Conservation (phyloP, 768 basidiomycete genomes). For the Phylloporus arenicola region DNA sequence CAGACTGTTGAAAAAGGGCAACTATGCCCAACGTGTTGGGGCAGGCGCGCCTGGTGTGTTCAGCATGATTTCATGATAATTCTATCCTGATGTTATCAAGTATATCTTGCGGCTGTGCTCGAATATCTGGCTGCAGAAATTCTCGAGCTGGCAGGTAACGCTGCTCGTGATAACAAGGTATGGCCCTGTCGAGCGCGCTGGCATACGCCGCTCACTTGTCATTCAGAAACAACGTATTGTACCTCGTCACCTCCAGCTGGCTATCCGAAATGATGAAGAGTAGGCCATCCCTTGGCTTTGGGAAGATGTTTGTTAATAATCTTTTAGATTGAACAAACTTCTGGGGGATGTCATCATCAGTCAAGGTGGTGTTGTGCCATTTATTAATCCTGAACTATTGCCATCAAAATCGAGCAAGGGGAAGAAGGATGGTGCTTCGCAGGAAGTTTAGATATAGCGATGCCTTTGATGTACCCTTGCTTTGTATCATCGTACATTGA, state of each 20-base stretch:
- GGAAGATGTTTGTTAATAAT: background rate
- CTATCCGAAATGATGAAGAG: slow-evolving; percentile 75
- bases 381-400: slow-evolving; percentile 48
- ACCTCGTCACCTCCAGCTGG: slow-evolving; percentile 71
- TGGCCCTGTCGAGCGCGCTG: background rate
- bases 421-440: slow-evolving; percentile 46
- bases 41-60: slow-evolving; percentile 59
- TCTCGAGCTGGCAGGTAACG: slow-evolving; percentile 77
- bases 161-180: slow-evolving; percentile 69
- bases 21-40: slow-evolving; percentile 68
- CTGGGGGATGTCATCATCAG: slow-evolving; percentile 63
- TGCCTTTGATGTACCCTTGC: slow-evolving; percentile 4
- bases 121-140: slow-evolving; percentile 88
- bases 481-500: slow-evolving; percentile 23
- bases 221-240: slow-evolving; percentile 66
- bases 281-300: slow-evolving; percentile 25
- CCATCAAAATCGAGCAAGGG: slow-evolving; percentile 43
- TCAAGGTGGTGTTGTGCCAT: slow-evolving; percentile 73
- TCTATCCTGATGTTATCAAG: slow-evolving; percentile 30
- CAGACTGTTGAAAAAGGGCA: slow-evolving; percentile 67
- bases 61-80: background rate
- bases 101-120: slow-evolving; percentile 80
- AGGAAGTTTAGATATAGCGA: slow-evolving; percentile 39
- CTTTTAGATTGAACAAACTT: slow-evolving; percentile 47
- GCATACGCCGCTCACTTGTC: background rate